Base-by-base conservation (phyloP, 306 rosid species). In the Vigna unguiculata region DNA sequence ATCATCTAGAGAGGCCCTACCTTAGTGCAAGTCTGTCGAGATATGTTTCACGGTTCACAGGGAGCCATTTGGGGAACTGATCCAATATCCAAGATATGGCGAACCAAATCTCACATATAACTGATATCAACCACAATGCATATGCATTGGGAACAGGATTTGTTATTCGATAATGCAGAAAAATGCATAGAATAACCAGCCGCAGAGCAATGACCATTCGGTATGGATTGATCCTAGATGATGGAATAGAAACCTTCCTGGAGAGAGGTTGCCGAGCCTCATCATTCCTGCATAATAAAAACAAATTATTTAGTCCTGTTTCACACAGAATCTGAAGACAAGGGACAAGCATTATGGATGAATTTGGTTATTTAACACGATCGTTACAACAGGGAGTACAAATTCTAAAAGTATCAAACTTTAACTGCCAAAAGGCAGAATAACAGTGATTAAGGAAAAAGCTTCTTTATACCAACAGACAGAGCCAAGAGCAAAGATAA, bases 231-330 rank as follows among this genome's bases (percentile, higher is more conserved):
- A 92, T 92, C 87, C 78, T 86, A 49, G 97, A 92, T n/a, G 97
- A 92, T 73, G 97, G 96, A 71, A 92, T 51, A 34, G 97, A 92
- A 76, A 92, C 97, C 90, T 92, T 92, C 82, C 97, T 82, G 5
- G 97, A 92, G 20, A 92, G 96, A 72, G 97, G 97, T 70, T 92
- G 97, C 28, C 97, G 86, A 38, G 93, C 97, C 85, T 92, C 97
- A 84, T 92, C 97, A 71, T 92, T 92, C 80, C 97, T 92, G 84
- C 58, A 78, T 76, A 47, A 61, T 7, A 59, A 43, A 41, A 78
- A 6, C 28, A 22, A 38, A 74, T 69, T 63, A 62, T 68, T 10
- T 36, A 54, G 30, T 77, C 52, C 78, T 28, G 20, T 72, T 54
- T 38, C 22, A 43, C 24, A 66, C 46, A 13, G 51, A 57, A 47